Evolutionary conservation across 805 yeast genomes (phyloP).

Genomic region (Candida schatavii): DNA sequence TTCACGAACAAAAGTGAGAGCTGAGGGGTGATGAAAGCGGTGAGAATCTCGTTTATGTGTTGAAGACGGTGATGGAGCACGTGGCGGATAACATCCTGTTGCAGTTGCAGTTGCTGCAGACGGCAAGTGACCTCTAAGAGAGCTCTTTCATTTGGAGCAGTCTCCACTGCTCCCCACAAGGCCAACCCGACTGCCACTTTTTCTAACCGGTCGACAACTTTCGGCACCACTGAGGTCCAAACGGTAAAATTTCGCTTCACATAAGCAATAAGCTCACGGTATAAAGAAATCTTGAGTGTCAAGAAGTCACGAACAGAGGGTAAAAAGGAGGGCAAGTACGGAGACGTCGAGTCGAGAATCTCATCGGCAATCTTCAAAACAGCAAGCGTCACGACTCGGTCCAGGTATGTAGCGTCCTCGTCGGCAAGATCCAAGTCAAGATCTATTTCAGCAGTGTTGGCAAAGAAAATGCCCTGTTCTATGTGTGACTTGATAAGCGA

Average conservation of each 20-base stretch:
- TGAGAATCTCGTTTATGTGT: conserved; percentile 26
- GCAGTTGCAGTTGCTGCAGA: conserved; percentile 5
- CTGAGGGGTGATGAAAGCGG: conserved; percentile 20
- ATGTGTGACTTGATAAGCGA: conserved; percentile 65
- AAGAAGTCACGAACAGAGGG: conserved; percentile 53
- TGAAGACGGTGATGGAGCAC: conserved; percentile 8
- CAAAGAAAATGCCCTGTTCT: conserved; percentile 79
- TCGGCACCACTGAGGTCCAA: conserved; percentile 35
- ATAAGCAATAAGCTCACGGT: conserved; percentile 45
- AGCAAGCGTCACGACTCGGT: conserved; percentile 28
- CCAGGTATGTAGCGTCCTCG: conserved; percentile 9
- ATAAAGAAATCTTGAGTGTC: conserved; percentile 44
- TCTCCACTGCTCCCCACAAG: background rate
- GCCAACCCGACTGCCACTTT: conserved; percentile 14
- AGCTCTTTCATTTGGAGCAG: background rate
- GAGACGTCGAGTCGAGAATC: conserved; percentile 53
- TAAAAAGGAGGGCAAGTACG: conserved; percentile 52
- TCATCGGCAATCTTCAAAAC: conserved; percentile 50
- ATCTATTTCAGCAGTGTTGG: conserved; percentile 44
- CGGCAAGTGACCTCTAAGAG: conserved; percentile 33
- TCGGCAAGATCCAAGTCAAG: conserved; percentile 25
- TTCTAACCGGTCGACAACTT: conserved; percentile 29
- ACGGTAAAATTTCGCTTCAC: conserved; percentile 45
- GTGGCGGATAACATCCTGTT: conserved; percentile 2
- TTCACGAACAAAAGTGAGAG: conserved; percentile 15